These are phyloP conservation scores for Colletotrichum agaves DNA, from an alignment of 2,329 filamentous ascomycete genomes.

Conservation along the genomic window DNA sequence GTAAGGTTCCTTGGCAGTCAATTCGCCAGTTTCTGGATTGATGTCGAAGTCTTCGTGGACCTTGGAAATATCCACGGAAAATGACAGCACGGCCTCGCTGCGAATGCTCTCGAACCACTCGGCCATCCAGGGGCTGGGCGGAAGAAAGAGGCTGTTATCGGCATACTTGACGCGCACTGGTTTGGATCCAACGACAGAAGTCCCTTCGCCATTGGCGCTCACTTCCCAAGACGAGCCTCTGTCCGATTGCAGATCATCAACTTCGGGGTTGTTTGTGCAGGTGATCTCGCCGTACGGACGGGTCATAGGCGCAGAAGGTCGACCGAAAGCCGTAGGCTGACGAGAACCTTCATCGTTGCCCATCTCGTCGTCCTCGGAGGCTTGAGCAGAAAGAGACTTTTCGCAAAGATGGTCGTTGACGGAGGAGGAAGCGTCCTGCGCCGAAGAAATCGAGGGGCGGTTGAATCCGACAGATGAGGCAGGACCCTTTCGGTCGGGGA, in stretches of 20 bases:
- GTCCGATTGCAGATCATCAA: neutral
- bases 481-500: conserved; percentile 2
- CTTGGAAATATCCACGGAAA: neutral
- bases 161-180: neutral
- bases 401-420: neutral
- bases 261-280: neutral
- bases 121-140: neutral
- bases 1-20: conserved; percentile 48
- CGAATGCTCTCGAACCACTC: conserved; percentile 10
- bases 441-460: no score
- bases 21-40: conserved; percentile 48
- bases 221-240: conserved; percentile 30
- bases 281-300: neutral
- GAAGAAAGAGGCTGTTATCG: neutral
- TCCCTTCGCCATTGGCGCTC: conserved; percentile 6
- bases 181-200: neutral
- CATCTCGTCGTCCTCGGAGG: neutral
- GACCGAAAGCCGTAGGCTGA: neutral
- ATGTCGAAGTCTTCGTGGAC: conserved; percentile 44
- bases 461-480: no score
- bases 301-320: neutral
- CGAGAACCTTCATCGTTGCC: neutral
- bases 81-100: neutral
- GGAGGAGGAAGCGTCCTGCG: neutral
- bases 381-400: neutral